Conservation (phyloP, 768 basidiomycete genomes). For the Leccinum aurantiacum region DNA sequence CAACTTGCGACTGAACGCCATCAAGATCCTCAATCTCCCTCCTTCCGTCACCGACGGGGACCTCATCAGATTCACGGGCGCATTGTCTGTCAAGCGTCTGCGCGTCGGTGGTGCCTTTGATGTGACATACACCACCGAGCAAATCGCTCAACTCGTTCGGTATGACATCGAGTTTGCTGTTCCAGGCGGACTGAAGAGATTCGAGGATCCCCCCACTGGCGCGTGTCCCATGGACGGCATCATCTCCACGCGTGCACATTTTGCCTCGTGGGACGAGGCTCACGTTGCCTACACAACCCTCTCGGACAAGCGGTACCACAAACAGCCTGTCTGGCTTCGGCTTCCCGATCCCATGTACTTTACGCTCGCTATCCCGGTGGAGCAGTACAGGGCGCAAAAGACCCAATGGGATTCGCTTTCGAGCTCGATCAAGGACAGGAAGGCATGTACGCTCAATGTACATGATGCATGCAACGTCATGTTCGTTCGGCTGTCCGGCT, state of each 20-base stretch:
- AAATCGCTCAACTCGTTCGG: slow-evolving; percentile 25
- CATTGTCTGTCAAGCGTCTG: slow-evolving; percentile 27
- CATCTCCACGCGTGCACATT: slow-evolving; percentile 42
- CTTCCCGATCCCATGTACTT: slow-evolving; percentile 54
- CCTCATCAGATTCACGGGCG: slow-evolving; percentile 34
- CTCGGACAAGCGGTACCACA: slow-evolving; percentile 33
- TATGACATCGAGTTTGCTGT: slow-evolving; percentile 23
- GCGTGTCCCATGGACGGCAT: slow-evolving; percentile 32
- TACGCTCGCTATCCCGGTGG: slow-evolving; percentile 44
- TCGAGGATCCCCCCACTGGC: slow-evolving; percentile 26
- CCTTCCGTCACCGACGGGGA: slow-evolving; percentile 21
- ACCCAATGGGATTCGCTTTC: slow-evolving; percentile 48
- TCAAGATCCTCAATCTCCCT: slow-evolving; percentile 48
- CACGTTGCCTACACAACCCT: slow-evolving; percentile 40
- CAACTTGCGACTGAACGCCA: slow-evolving; percentile 32
- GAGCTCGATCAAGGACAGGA: slow-evolving; percentile 35
- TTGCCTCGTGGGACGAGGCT: slow-evolving; percentile 50
- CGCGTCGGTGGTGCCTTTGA: slow-evolving; percentile 24
- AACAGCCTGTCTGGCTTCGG: slow-evolving; percentile 37
- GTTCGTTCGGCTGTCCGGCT: slow-evolving; percentile 47
- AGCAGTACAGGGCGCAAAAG: slow-evolving; percentile 53
- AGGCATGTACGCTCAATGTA: slow-evolving; percentile 36
- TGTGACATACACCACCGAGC: slow-evolving; percentile 16
- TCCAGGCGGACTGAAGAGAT: slow-evolving; percentile 19
- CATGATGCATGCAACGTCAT: slow-evolving; percentile 27